Base-by-base conservation (phyloP, 208 protist genomes). In the Acanthamoeba culbertsoni region DNA sequence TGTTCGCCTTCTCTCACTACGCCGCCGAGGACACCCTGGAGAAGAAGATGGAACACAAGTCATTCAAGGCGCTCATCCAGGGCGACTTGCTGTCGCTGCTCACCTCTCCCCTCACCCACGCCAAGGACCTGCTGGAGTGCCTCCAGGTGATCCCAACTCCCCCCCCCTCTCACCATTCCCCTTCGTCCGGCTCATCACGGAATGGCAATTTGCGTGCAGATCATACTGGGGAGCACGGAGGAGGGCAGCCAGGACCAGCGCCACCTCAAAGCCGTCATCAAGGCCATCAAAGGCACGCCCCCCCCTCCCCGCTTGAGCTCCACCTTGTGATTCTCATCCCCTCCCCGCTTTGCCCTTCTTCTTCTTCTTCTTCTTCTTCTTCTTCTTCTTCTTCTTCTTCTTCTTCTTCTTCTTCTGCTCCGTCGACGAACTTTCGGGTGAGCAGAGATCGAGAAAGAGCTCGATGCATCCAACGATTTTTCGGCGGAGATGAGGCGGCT, bases 21-120 rank as follows among this genome's bases (percentile, higher is more conserved):
- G 63, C 63, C 63, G 63, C 63, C 63, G 63, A 75, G 63, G 63
- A 75, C 37, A 75, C 63, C 8, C 63, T 75, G 16, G 63, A 75
- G 37, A 75, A 75, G 37, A 75, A 75, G 63, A 75, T 75, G 63
- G 63, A 75, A 35, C 63, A 75, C 63, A 75, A 75, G 37, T 75
- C 63, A 7, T 75, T 75, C 37, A 75, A 75, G 37, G 63, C 63
- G 16, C 63, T 75, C 33, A 75, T 75, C 63, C 65, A 75, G 65
- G 65, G 65, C 31, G 65, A 75, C 26, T 35, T 75, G 65, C 37
- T 75, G 37, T 37, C 65, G 37, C 65, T 75, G 37, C 65, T 75
- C 16, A 42, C 65, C 12, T 75, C 65, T 1, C 65, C 65, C 12
- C 65, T 75, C 12, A 75, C 65, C 12, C 65, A 75, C 37, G 65